A percentile compares a stretch with the other conserved stretches of the same genome.
These are phyloP conservation scores for Penicillium riverlandense DNA, from an alignment of 495 filamentous ascomycete genomes.

Conservation along the genomic window DNA sequence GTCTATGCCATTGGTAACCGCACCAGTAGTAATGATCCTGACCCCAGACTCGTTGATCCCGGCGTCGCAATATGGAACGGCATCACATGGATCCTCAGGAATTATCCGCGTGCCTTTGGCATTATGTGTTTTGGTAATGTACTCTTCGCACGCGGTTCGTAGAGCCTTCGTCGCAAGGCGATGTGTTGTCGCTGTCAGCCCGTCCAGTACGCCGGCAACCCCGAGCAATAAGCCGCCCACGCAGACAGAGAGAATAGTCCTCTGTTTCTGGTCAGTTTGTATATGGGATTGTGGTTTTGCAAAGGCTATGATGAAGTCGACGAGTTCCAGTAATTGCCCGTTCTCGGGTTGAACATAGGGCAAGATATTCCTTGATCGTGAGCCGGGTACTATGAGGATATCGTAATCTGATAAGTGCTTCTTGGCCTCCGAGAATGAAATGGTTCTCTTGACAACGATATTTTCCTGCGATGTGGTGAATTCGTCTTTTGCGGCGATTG, in stretches of 20 bases:
- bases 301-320: background rate
- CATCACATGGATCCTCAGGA: background rate
- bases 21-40: constrained; percentile 1
- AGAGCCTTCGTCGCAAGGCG: background rate
- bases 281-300: background rate
- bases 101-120: background rate
- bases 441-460: background rate
- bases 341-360: background rate
- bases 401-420: background rate
- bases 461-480: background rate
- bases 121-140: background rate
- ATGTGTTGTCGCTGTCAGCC: constrained; percentile 2
- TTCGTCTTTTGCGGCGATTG: background rate
- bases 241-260: background rate
- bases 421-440: background rate
- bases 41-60: background rate
- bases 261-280: background rate
- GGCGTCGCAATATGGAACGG: background rate
- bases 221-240: background rate
- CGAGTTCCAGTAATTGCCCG: background rate
- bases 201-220: background rate
- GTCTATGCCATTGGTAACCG: background rate
- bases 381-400: constrained; percentile 2
- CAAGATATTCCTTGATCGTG: background rate
- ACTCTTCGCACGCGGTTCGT: background rate